Conservation (phyloP, 2,329 filamentous ascomycete genomes). For the Coniochaeta hoffmannii region DNA sequence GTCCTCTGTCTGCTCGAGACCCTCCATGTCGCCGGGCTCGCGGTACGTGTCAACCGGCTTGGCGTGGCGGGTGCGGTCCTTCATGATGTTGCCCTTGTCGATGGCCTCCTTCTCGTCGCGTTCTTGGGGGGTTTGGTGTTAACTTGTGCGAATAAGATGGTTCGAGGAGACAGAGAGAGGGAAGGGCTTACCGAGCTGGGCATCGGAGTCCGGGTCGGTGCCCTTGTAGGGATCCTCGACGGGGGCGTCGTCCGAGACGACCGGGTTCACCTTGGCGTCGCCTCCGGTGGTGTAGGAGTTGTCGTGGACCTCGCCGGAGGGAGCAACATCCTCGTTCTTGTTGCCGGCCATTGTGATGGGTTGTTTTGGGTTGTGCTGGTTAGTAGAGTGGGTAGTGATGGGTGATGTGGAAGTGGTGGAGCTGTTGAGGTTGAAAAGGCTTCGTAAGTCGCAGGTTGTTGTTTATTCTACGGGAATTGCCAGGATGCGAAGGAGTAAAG, state of each 20-base stretch:
- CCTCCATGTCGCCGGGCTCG: conserved; percentile 20
- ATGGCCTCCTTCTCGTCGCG: conserved; percentile 24
- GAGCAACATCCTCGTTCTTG: conserved; percentile 7
- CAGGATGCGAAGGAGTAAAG: not conserved
- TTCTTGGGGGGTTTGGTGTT: conserved; percentile 7
- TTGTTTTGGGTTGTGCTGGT: not conserved
- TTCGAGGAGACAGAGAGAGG: not conserved
- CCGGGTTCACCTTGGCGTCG: conserved; percentile 9
- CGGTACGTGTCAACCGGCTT: conserved; percentile 16
- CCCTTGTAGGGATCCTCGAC: conserved; percentile 9
- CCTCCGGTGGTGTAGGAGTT: conserved; percentile 9
- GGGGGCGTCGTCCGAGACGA: conserved; percentile 9
- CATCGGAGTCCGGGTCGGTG: conserved; percentile 9
- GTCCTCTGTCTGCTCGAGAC: conserved; percentile 6
- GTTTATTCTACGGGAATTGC: not conserved
- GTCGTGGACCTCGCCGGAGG: conserved; percentile 10
- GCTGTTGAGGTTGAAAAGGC: not conserved
- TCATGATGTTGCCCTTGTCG: conserved; percentile 20
- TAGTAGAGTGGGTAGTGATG: not conserved
- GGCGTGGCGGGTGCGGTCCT: conserved; percentile 17
- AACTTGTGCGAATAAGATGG: not conserved
- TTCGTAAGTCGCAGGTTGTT: not conserved
- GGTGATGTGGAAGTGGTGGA: not conserved
- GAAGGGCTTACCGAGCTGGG: conserved; percentile 11
- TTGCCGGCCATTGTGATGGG: conserved; percentile 3